Base-by-base conservation (phyloP, 2,329 filamentous ascomycete species). In the Diaporthe vaccinii region DNA sequence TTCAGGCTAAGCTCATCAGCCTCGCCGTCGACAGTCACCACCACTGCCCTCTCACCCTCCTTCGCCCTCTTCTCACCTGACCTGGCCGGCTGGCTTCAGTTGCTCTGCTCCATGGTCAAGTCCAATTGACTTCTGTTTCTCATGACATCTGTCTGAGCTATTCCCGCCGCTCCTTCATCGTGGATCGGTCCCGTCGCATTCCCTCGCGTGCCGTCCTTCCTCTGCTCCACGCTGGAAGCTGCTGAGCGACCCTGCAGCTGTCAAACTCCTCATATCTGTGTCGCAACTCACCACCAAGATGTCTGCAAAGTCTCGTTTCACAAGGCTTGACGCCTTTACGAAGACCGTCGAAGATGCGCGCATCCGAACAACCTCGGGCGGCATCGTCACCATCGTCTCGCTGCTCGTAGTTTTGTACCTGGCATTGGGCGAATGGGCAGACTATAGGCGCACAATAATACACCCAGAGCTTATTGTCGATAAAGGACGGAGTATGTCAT, bases 271-370 rank as follows among this genome's bases (percentile, higher is more conserved):
- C 49, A 20, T 14, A 34, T 9, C 25, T 59, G 39, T 28, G 31
- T 55, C 36, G 41, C 25, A 44, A 53, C 17, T 39, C 34, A n/a
- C 36, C 3, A 4, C 14, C 25, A 82, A 78, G 68, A 98, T 98
- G 97, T 89, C 96, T 79, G 87, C 93, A 82, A 98, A 98, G 88
- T 98, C 95, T 80, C 93, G 97, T 84, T 98, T 99, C 84, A 98
- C 94, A 76, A 93, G 93, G 91, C 94, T 99, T 78, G 97, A 99
- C 86, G 97, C 97, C 89, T 99, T 99, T 84, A 98, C 96, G 70
- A 99, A 99, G 87, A 99, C 97, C 17, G 97, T 99, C 80, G 97
- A 99, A 84, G 97, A 99, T 91, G 97, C 97, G 79, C 92, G 97
- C 80, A 92, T 99, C 83, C 94, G 97, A 81, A 99, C 97, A 44